Evolutionary conservation across 1,139 yeast genomes (phyloP).

Genomic region (Kazachstania sp.): DNA sequence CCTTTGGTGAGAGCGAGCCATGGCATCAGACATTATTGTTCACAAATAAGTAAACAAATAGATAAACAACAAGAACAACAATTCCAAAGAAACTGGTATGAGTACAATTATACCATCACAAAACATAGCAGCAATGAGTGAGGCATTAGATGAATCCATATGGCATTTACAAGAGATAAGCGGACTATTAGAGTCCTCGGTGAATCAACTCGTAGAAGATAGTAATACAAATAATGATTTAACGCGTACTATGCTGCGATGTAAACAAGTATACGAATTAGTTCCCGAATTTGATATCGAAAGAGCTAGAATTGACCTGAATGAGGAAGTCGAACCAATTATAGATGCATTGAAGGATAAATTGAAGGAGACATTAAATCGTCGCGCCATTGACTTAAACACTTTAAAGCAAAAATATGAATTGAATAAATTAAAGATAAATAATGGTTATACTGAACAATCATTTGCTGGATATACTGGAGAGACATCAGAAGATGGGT

Average conservation of each 20-base stretch:
- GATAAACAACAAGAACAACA: neutral
- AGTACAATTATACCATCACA: no score
- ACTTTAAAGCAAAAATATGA: slow-evolving; percentile 30
- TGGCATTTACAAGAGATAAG: slow-evolving; percentile 18
- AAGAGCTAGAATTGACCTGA: slow-evolving; percentile 30
- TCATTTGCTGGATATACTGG: neutral
- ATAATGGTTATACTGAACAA: slow-evolving; percentile 10
- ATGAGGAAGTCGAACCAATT: slow-evolving; percentile 33
- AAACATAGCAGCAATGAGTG: slow-evolving; percentile 11
- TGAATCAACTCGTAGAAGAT: slow-evolving; percentile 12
- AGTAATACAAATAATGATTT: slow-evolving; percentile 17
- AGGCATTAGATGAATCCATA: slow-evolving; percentile 19
- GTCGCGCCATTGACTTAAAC: slow-evolving; percentile 30
- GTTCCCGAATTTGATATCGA: slow-evolving; percentile 35
- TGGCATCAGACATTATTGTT: no score
- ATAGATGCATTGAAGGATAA: slow-evolving; percentile 32
- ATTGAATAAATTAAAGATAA: slow-evolving; percentile 30
- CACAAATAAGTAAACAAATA: neutral
- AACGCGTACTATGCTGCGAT: slow-evolving; percentile 21
- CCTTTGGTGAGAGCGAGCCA: neutral
- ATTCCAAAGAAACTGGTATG: no score
- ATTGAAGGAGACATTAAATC: slow-evolving; percentile 34
- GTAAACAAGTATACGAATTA: slow-evolving; percentile 31
- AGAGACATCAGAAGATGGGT: slow-evolving; percentile 12
- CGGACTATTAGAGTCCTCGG: slow-evolving; percentile 14